A percentile compares a stretch with the other conserved stretches of the same genome.
phyloP scores from a whole-genome alignment of 768 basidiomycete genomes.

The Russula sp. region DNA sequence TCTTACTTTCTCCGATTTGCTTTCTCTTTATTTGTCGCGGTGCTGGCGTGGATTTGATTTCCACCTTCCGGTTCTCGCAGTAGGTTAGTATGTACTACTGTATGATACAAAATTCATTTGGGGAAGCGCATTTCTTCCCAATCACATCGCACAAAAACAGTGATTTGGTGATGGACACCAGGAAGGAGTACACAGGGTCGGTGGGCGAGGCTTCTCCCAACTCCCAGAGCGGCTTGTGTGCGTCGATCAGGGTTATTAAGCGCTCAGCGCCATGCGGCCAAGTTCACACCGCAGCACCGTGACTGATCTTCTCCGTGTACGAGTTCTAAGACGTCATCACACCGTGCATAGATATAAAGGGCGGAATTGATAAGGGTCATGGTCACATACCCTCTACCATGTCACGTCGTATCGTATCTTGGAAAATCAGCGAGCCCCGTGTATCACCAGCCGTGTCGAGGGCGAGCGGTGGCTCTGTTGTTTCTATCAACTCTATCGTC shows the following conservation, averaged over 20 bases:
- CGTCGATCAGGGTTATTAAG: neutral
- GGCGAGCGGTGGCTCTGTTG: slow-evolving; percentile 7
- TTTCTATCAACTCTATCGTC: slow-evolving; percentile 10
- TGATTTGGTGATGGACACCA: too few relatives aligned
- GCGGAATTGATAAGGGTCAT: neutral
- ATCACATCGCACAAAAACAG: too few relatives aligned
- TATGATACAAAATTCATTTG: neutral
- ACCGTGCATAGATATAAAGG: neutral
- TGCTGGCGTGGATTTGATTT: neutral
- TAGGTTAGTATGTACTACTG: neutral
- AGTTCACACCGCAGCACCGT: too few relatives aligned
- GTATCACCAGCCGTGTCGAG: neutral
- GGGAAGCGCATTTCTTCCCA: neutral
- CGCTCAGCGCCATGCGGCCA: too few relatives aligned
- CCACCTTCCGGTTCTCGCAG: neutral
- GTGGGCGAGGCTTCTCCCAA: too few relatives aligned
- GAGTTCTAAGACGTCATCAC: neutral
- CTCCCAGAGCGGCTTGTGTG: too few relatives aligned
- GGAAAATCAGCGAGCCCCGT: neutral
- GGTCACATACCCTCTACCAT: neutral
- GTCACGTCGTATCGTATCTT: neutral
- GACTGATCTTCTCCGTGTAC: neutral
- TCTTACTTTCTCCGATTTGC: neutral
- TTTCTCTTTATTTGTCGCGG: neutral
- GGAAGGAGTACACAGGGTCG: too few relatives aligned